Evolutionary conservation across 192 early-diverging fungal species (phyloP).

Genomic region (Jimgerdemannia lactiflua): DNA sequence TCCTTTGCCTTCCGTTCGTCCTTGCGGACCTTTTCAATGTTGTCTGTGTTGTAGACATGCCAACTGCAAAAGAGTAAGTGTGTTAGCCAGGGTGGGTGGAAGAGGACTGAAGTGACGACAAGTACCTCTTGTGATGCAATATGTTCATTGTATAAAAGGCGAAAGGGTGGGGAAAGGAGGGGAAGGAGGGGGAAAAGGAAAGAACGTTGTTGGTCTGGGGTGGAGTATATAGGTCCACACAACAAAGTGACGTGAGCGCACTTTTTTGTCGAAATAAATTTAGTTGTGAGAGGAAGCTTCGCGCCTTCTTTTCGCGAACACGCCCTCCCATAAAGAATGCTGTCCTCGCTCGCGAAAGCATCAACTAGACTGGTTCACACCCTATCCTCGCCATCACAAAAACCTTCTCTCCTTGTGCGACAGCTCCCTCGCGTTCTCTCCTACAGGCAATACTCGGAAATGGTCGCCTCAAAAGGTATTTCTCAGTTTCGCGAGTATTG

Average conservation of each 20-base stretch:
- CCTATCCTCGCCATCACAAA: background rate
- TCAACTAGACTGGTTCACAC: background rate
- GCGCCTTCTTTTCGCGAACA: too few species aligned
- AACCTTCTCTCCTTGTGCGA: background rate
- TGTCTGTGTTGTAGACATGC: conserved; percentile 75
- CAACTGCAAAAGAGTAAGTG: conserved; percentile 40
- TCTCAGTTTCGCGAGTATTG: background rate
- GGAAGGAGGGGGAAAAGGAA: background rate
- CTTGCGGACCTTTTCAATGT: conserved; percentile 58
- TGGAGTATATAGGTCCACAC: background rate
- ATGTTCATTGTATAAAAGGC: background rate
- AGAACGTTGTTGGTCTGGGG: background rate
- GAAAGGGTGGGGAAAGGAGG: too few species aligned
- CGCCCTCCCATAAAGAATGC: background rate
- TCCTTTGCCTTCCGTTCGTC: conserved; percentile 69
- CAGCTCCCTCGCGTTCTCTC: background rate
- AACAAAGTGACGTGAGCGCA: background rate
- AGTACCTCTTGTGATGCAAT: conserved; percentile 10
- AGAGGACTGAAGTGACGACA: background rate
- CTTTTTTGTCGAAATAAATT: background rate
- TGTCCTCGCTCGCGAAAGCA: background rate
- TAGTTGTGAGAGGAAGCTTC: background rate
- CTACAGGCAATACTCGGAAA: conserved; percentile 1
- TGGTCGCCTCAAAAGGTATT: conserved; percentile 1
- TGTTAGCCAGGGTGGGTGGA: conserved; percentile 2